Evolutionary conservation across 257 asterid species (phyloP).

Genomic region (Gentiana straminea): DNA sequence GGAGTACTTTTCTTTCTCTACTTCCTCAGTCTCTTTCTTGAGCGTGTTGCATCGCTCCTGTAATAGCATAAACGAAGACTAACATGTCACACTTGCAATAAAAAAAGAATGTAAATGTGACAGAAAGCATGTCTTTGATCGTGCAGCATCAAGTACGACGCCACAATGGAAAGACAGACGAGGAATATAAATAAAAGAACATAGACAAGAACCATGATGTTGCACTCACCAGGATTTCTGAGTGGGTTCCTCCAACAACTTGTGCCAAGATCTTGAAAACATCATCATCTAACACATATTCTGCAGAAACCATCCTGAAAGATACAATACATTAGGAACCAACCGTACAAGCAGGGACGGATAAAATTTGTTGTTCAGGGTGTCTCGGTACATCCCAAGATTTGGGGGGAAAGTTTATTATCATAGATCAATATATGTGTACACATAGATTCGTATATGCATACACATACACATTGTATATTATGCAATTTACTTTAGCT

Average conservation of each 20-base stretch:
- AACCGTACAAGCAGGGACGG: too few relatives aligned
- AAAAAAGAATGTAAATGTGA: conserved; percentile 1
- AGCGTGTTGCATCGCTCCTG: conserved; percentile 84
- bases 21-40: conserved; percentile 36
- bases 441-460: too few relatives aligned
- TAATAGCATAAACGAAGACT: conserved; percentile 7
- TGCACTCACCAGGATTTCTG: conserved; percentile 65
- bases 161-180: too few relatives aligned
- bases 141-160: too few relatives aligned
- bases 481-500: too few relatives aligned
- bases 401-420: too few relatives aligned
- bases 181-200: neutral
- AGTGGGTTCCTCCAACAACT: conserved; percentile 74
- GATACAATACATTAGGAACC: conserved; percentile 7
- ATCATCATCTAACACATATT: conserved; percentile 45
- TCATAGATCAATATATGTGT: too few relatives aligned
- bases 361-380: too few relatives aligned
- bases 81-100: conserved; percentile 22
- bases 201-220: conserved; percentile 4
- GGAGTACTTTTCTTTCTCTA: conserved; percentile 17
- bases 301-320: conserved; percentile 60
- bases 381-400: too few relatives aligned
- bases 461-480: too few relatives aligned
- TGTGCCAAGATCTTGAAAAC: conserved; percentile 54
- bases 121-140: too few relatives aligned